phyloP scores from a whole-genome alignment of 345 rosid species.

The Hibiscus trionum region DNA sequence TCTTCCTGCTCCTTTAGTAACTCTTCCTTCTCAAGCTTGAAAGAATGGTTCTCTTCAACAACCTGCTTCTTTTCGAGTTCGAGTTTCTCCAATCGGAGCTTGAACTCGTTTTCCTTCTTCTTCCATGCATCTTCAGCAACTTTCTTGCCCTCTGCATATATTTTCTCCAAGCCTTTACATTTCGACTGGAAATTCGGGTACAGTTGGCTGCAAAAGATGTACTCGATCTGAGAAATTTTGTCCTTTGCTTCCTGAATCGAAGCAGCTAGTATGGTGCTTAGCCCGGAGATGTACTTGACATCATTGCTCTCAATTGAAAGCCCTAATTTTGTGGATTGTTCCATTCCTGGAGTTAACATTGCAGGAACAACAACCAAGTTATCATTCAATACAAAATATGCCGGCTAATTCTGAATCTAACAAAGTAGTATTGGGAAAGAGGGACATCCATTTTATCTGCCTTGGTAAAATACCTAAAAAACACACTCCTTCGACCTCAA shows the following conservation, averaged over 20 bases:
- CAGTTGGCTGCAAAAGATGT: slow-evolving; percentile 78
- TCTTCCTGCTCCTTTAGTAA: slow-evolving; percentile 22
- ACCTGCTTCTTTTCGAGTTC: slow-evolving; percentile 35
- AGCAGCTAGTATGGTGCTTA: slow-evolving; percentile 71
- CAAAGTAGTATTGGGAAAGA: too few relatives aligned
- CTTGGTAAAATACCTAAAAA: too few relatives aligned
- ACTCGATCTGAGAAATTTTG: slow-evolving; percentile 83
- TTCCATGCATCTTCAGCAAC: slow-evolving; percentile 50
- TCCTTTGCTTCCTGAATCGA: slow-evolving; percentile 90
- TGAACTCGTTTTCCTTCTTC: slow-evolving; percentile 42
- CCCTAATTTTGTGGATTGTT: neutral
- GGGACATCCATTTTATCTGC: too few relatives aligned
- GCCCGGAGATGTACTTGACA: slow-evolving; percentile 47
- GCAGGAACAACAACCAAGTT: neutral
- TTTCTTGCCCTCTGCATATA: slow-evolving; percentile 43
- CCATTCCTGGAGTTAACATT: slow-evolving; percentile 8
- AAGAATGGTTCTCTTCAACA: slow-evolving; percentile 32
- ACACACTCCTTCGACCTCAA: too few relatives aligned
- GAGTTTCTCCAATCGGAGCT: slow-evolving; percentile 43
- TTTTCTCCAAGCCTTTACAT: slow-evolving; percentile 40
- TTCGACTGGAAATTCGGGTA: slow-evolving; percentile 59
- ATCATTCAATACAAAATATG: too few relatives aligned
- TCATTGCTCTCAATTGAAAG: slow-evolving; percentile 33
- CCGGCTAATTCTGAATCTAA: too few relatives aligned
- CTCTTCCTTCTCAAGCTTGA: slow-evolving; percentile 37